Conservation (phyloP, 2,329 filamentous ascomycete species). For the Fusarium veterinarium region DNA sequence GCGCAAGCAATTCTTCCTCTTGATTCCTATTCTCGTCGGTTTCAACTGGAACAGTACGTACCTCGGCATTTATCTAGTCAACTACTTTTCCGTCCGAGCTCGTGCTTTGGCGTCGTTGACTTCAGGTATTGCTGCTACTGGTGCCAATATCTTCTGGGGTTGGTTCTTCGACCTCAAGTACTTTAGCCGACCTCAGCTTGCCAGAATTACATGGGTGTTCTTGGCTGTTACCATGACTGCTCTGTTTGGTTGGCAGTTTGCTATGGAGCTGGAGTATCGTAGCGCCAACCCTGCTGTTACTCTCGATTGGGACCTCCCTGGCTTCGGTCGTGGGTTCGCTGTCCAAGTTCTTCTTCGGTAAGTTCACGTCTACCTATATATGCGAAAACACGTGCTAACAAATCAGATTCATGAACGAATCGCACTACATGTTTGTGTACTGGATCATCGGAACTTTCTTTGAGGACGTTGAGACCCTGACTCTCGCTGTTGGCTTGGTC, state of each 20-base stretch:
- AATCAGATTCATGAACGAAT: slow-evolving; percentile 60
- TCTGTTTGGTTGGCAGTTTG: slow-evolving; percentile 60
- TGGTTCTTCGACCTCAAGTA: slow-evolving; percentile 60
- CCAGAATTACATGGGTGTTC: slow-evolving; percentile 56
- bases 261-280: slow-evolving; percentile 60
- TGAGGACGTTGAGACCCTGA: slow-evolving; percentile 62
- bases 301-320: slow-evolving; percentile 58
- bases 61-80: slow-evolving; percentile 63
- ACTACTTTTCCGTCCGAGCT: slow-evolving; percentile 63
- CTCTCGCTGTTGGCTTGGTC: slow-evolving; percentile 60
- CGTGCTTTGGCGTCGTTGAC: slow-evolving; percentile 58
- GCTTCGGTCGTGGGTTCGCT: slow-evolving; percentile 60
- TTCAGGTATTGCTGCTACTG: slow-evolving; percentile 58
- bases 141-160: slow-evolving; percentile 61
- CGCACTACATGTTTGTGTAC: slow-evolving; percentile 63
- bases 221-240: slow-evolving; percentile 57
- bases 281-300: slow-evolving; percentile 51
- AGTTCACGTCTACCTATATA: background rate
- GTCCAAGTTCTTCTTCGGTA: slow-evolving; percentile 60
- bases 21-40: slow-evolving; percentile 61
- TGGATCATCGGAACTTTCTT: slow-evolving; percentile 64
- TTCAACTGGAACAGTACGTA: slow-evolving; percentile 65
- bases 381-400: background rate
- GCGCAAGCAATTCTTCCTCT: slow-evolving; percentile 58
- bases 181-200: slow-evolving; percentile 55